Evolutionary conservation across 2,329 filamentous ascomycete species (phyloP).

Genomic region (Cryphonectria naterciae): DNA sequence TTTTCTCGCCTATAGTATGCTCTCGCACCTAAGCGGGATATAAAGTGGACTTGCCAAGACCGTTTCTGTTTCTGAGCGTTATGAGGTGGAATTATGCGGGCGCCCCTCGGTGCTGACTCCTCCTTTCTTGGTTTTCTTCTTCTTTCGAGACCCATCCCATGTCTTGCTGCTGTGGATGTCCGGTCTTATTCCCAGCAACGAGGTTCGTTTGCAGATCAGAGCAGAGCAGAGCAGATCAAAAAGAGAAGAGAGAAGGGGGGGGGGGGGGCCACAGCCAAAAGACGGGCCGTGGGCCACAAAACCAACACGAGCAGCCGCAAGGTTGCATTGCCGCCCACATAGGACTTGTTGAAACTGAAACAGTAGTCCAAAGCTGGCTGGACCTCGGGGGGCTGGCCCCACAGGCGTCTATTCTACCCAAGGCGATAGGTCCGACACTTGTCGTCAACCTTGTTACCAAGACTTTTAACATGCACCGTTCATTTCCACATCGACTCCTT

Average conservation of each 20-base stretch:
- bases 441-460: constrained; percentile 23
- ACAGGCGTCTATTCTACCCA: constrained; percentile 3
- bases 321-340: constrained; percentile 18
- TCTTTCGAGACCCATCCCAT: neutral
- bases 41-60: constrained; percentile 20
- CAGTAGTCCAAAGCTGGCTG: constrained; percentile 15
- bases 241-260: neutral
- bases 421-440: constrained; percentile 17
- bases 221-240: neutral
- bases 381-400: constrained; percentile 13
- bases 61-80: constrained; percentile 15
- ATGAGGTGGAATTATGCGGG: constrained; percentile 1
- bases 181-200: neutral
- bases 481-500: constrained; percentile 23
- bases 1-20: constrained; percentile 8
- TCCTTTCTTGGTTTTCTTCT: neutral
- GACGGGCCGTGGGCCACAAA: neutral
- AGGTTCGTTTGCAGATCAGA: no score
- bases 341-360: constrained; percentile 22
- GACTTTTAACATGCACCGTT: constrained; percentile 20
- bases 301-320: constrained; percentile 18
- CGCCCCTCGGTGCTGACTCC: neutral
- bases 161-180: neutral
- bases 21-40: constrained; percentile 9
- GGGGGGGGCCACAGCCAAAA: neutral